Base-by-base conservation (phyloP, 2,329 filamentous ascomycete species). In the Nemania diffusa region DNA sequence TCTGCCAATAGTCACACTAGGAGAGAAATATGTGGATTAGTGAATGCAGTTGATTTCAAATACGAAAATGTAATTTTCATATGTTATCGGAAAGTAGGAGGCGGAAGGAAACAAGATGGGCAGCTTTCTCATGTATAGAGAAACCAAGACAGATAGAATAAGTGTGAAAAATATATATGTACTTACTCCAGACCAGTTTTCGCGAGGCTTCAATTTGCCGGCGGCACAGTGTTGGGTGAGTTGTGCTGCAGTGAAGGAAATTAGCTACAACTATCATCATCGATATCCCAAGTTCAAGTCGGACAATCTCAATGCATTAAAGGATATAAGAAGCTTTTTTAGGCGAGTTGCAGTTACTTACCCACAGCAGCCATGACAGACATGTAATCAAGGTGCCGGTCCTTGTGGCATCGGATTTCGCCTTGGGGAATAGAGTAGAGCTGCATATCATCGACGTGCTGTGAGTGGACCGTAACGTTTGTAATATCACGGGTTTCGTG, bases 101-200 rank as follows among this genome's bases (percentile, higher is more conserved):
- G 24, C 4, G 32, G 2, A 29, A 3, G 20, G 11, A 8, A 4
- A 59, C 15, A 20, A 17, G 27, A 13, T n/a, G 4, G 5, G 40
- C 17, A 32, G 40, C 9, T 59, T 29, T 15, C 13, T 5, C 6
- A 6, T 26, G 20, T 24, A 11, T 22, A 29, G 1, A 20, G 17
- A 29, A 46, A 34, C n/a, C 1, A 32, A 22, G 2, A 32, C n/a
- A 29, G n/a, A 20, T 29, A 17, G 17, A 9, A 22, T 40, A 44
- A 15, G 3, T 27, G 17, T 24, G 29, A 37, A 9, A 44, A 22
- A n/a, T 6, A n/a, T n/a, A n/a, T 1, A 53, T 22, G 11, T 52
- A 56, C 60, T 34, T 63, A 57, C 53, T 4, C 32, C 57, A 15
- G 3, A 60, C 57, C 46, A 60, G 3, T 29, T 29, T 13, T 60